A percentile compares a stretch with the other conserved stretches of the same genome.
Evolutionary conservation across 768 basidiomycete genomes (phyloP).

Genomic region (Hemileccinum rubropunctum): DNA sequence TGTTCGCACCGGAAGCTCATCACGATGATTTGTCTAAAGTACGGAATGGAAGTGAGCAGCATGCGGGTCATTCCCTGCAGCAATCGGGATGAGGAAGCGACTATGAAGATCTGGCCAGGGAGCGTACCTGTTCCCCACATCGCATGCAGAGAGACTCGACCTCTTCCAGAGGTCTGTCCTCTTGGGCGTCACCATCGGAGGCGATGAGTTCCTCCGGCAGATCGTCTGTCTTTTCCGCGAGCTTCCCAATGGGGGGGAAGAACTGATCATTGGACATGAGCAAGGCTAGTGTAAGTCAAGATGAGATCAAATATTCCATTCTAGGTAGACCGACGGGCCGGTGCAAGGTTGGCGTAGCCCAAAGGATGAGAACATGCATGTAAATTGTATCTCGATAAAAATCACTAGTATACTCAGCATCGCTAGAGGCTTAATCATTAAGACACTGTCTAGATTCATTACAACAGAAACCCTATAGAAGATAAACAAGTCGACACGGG

Average conservation of each 20-base stretch:
- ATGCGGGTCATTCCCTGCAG: conserved; percentile 82
- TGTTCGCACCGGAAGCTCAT: conserved; percentile 97
- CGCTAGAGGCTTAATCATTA: too few species aligned
- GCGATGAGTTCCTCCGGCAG: conserved; percentile 26
- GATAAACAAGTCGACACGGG: background rate
- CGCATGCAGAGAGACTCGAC: conserved; percentile 93
- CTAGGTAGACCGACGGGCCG: too few species aligned
- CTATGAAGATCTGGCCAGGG: background rate
- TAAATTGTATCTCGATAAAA: too few species aligned
- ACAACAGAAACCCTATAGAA: conserved; percentile 20
- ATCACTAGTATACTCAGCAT: too few species aligned
- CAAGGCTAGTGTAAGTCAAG: background rate
- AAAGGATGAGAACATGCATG: too few species aligned
- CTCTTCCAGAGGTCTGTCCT: conserved; percentile 62
- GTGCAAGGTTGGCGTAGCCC: too few species aligned
- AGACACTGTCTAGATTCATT: conserved; percentile 9
- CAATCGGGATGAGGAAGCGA: conserved; percentile 6
- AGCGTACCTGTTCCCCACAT: conserved; percentile 82
- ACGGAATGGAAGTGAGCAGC: conserved; percentile 91
- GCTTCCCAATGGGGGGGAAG: conserved; percentile 58
- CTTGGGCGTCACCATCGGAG: conserved; percentile 33
- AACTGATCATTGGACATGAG: conserved; percentile 33
- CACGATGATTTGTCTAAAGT: conserved; percentile 91
- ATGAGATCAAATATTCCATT: conserved; percentile 2
- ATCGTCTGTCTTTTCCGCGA: conserved; percentile 49